These are phyloP conservation scores for Fomes fomentarius DNA, from an alignment of 1,284 basidiomycete genomes.

Conservation along the genomic window DNA sequence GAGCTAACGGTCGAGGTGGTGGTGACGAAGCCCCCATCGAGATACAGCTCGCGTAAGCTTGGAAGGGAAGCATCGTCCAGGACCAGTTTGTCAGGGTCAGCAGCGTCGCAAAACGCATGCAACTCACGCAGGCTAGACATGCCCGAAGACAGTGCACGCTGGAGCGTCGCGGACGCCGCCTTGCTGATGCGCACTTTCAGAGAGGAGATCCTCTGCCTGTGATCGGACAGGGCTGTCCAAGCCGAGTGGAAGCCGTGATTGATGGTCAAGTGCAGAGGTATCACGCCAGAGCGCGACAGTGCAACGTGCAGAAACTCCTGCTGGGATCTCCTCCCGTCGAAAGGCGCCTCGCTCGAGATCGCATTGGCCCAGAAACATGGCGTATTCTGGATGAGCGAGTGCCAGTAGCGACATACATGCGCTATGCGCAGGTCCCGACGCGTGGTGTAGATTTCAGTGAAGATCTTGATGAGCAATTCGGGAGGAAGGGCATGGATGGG, in stretches of 20 bases:
- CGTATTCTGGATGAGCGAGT: background rate
- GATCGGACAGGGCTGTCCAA: too few relatives aligned
- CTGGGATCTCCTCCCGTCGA: too few relatives aligned
- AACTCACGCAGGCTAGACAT: background rate
- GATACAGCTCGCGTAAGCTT: background rate
- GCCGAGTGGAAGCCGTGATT: too few relatives aligned
- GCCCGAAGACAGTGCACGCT: background rate
- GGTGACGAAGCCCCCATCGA: background rate
- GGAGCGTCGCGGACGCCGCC: too few relatives aligned
- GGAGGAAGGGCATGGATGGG: background rate
- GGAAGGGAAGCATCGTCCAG: background rate
- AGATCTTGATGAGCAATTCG: background rate
- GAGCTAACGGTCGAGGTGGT: background rate
- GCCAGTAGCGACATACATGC: conserved; percentile 2
- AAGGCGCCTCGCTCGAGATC: background rate
- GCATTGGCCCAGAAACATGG: background rate
- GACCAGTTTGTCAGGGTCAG: background rate
- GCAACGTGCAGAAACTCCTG: background rate
- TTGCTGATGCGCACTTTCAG: too few relatives aligned
- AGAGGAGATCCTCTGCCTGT: too few relatives aligned
- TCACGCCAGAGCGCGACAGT: background rate
- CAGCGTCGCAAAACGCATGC: background rate
- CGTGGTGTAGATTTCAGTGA: background rate
- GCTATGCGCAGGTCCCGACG: background rate
- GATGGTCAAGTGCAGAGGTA: background rate